phyloP scores from a whole-genome alignment of 768 basidiomycete genomes.

The Austroboletus festivus region DNA sequence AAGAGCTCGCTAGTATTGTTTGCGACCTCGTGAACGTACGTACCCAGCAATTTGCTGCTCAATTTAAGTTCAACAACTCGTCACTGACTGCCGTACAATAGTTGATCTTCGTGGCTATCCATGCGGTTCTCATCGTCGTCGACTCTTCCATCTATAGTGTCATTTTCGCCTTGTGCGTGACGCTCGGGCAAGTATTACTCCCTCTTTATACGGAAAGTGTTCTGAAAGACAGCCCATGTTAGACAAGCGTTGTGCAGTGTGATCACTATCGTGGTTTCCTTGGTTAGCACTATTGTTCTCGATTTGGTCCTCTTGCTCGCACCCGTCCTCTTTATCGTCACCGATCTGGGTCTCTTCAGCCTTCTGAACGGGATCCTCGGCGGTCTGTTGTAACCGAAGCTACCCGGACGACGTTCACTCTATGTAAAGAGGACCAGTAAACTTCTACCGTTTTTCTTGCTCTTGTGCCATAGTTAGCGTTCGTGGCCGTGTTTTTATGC shows the following conservation, averaged over 20 bases:
- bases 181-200: constrained; percentile 4
- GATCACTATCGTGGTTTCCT: constrained; percentile 1
- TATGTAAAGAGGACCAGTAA: too few species aligned
- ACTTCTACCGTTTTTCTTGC: too few species aligned
- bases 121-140: constrained; percentile 9
- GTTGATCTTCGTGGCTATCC: constrained; percentile 6
- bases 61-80: neutral
- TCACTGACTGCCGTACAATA: neutral
- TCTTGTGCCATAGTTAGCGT: too few species aligned
- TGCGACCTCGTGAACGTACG: neutral
- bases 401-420: too few species aligned
- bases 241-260: constrained; percentile 4
- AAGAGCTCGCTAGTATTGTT: constrained; percentile 7
- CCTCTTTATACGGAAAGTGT: neutral
- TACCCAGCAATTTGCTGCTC: neutral
- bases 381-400: constrained; percentile 2
- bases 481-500: too few species aligned
- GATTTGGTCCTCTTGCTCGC: constrained; percentile 2
- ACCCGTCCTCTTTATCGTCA: constrained; percentile 6
- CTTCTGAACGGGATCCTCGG: constrained; percentile 3
- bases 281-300: constrained; percentile 4
- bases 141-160: neutral
- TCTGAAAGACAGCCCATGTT: neutral
- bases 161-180: neutral
- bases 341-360: constrained; percentile 1